A percentile compares a stretch with the other conserved stretches of the same genome.
Evolutionary conservation across 2,329 filamentous ascomycete species (phyloP).

Genomic region (Nothophaeocryptopus gaeumannii): DNA sequence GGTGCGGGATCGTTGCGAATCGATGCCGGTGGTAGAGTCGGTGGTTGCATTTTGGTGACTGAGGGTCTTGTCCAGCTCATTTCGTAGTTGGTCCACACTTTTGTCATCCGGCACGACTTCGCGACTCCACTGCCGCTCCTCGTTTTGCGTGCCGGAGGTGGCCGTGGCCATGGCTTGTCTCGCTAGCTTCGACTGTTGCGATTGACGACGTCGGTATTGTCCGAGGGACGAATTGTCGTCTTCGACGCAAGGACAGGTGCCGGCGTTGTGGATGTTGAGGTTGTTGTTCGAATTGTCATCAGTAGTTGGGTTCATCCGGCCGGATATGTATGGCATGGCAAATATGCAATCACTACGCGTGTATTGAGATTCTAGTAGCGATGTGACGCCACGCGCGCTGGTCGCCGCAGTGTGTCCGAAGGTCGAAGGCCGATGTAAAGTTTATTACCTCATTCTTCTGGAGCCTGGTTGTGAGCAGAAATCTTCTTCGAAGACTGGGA

Average conservation of each 20-base stretch:
- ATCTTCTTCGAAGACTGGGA: no score
- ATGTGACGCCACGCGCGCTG: no score
- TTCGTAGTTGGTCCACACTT: constrained; percentile 31
- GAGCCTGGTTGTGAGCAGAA: no score
- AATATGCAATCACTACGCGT: no score
- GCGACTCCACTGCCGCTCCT: constrained; percentile 19
- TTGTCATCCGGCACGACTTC: constrained; percentile 23
- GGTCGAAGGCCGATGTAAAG: no score
- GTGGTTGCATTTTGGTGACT: constrained; percentile 13
- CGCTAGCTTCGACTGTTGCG: constrained; percentile 31
- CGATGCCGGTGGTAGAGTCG: constrained; percentile 1
- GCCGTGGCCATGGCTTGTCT: constrained; percentile 31
- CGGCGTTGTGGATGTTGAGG: constrained; percentile 28
- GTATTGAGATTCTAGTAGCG: no score
- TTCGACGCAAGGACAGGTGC: constrained; percentile 31
- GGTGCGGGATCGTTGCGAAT: constrained; percentile 3
- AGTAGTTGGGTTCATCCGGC: no score
- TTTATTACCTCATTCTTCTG: no score
- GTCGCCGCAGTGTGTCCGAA: no score
- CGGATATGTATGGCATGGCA: no score
- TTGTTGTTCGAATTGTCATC: no score
- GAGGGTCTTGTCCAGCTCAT: constrained; percentile 32
- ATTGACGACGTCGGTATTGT: constrained; percentile 34
- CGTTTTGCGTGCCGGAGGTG: constrained; percentile 14
- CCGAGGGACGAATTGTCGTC: constrained; percentile 31